Evolutionary conservation across 139 green algal species (phyloP).

Genomic region (Coelastrella sp.): DNA sequence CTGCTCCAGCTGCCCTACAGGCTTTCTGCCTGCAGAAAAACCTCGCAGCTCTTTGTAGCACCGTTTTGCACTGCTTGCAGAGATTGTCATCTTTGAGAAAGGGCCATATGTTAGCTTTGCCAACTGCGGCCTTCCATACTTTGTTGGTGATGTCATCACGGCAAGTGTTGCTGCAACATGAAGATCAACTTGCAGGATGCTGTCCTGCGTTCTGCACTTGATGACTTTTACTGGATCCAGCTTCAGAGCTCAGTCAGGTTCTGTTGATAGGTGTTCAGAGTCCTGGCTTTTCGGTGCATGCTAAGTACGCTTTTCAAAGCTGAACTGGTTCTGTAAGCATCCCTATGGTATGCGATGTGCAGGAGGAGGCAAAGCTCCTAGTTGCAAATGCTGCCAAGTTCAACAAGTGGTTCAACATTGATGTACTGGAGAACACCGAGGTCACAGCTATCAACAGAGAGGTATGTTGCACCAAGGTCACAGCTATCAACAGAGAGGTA

Average conservation of each 20-base stretch:
- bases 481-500: neutral
- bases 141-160: conserved; percentile 59
- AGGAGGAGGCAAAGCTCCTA: conserved; percentile 63
- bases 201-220: no score
- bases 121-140: conserved; percentile 72
- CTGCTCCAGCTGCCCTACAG: no score
- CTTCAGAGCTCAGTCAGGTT: no score
- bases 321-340: no score
- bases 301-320: no score
- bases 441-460: conserved; percentile 24
- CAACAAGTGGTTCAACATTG: conserved; percentile 63
- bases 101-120: conserved; percentile 68
- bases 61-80: conserved; percentile 25
- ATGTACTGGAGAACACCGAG: conserved; percentile 58
- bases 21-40: no score
- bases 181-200: no score
- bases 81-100: conserved; percentile 68
- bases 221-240: no score
- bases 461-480: conserved; percentile 45
- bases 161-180: conserved; percentile 26
- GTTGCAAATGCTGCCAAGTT: conserved; percentile 63
- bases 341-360: neutral
- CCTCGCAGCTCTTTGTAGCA: no score
- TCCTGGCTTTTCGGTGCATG: no score
- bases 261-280: no score